phyloP scores from a whole-genome alignment of 2,329 filamentous ascomycete genomes.

The Ophioceras dolichostomum region DNA sequence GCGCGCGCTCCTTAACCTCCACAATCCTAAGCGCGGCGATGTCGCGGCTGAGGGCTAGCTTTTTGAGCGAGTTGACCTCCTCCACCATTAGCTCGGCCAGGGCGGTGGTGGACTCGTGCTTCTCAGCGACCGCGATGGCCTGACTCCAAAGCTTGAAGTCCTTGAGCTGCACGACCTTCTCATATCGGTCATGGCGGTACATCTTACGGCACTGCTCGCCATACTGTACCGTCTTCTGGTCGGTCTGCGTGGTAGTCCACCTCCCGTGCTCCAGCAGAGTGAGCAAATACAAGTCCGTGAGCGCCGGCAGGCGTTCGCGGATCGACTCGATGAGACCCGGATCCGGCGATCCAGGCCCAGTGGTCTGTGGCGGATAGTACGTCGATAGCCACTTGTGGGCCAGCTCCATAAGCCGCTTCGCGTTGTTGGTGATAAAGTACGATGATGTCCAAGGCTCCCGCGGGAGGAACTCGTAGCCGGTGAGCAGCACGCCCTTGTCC shows the following conservation, averaged over 20 bases:
- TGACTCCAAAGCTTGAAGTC: constrained; percentile 44
- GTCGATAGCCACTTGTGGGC: constrained; percentile 41
- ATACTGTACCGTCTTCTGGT: constrained; percentile 26
- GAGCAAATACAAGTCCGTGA: constrained; percentile 43
- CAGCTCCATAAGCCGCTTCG: constrained; percentile 47
- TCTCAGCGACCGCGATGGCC: constrained; percentile 44
- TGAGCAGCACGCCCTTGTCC: constrained; percentile 48
- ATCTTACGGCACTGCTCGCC: constrained; percentile 33
- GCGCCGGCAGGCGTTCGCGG: constrained; percentile 31
- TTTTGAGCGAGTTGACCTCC: constrained; percentile 32
- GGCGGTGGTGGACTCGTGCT: constrained; percentile 40
- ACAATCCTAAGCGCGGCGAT: constrained; percentile 20
- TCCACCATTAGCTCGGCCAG: constrained; percentile 44
- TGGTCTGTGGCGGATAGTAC: constrained; percentile 19
- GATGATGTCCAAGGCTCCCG: constrained; percentile 75
- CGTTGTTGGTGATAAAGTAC: constrained; percentile 46
- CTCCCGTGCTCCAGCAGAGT: constrained; percentile 39
- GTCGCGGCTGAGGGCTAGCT: constrained; percentile 19
- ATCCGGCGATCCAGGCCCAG: constrained; percentile 17
- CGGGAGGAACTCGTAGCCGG: constrained; percentile 56
- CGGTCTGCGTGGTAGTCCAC: constrained; percentile 33
- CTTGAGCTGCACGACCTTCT: constrained; percentile 40
- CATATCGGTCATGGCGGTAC: constrained; percentile 37
- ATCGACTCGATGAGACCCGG: constrained; percentile 29
- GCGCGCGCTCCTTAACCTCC: constrained; percentile 28